A percentile compares a stretch with the other conserved stretches of the same genome.
Evolutionary conservation across 2,329 filamentous ascomycete genomes (phyloP).

Genomic region (Pseudogymnoascus sp.): DNA sequence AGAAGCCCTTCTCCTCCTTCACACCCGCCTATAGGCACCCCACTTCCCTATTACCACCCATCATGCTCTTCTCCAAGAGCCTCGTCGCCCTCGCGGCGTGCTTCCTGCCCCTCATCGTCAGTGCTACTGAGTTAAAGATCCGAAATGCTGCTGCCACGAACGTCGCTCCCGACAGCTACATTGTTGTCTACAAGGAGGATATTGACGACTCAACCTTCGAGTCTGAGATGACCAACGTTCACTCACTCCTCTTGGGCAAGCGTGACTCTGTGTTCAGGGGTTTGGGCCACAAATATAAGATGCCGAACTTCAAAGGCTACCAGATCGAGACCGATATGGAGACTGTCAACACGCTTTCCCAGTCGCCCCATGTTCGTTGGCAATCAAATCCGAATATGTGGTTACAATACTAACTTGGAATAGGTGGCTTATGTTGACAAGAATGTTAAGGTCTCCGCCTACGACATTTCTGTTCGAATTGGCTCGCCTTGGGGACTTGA

Average conservation of each 20-base stretch:
- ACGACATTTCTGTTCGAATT: conserved; percentile 41
- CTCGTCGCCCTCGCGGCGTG: conserved; percentile 22
- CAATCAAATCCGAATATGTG: neutral
- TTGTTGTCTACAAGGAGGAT: conserved; percentile 53
- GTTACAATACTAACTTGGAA: neutral
- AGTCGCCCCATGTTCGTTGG: conserved; percentile 23
- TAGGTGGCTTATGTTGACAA: conserved; percentile 49
- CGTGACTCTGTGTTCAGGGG: conserved; percentile 38
- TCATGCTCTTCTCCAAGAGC: neutral
- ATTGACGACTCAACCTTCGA: conserved; percentile 39
- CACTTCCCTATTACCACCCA: neutral
- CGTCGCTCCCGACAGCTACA: conserved; percentile 50
- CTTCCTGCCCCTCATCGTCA: conserved; percentile 22
- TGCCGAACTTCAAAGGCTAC: conserved; percentile 24
- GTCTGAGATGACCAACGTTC: conserved; percentile 42
- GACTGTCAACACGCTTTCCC: conserved; percentile 24
- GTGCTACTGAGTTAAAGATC: conserved; percentile 23
- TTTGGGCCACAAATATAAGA: conserved; percentile 24
- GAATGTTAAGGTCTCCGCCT: conserved; percentile 41
- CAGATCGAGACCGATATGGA: conserved; percentile 22
- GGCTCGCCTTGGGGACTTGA: conserved; percentile 38
- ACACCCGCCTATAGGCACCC: neutral
- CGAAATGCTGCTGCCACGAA: conserved; percentile 42
- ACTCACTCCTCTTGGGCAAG: conserved; percentile 43
- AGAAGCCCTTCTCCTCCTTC: neutral